Base-by-base conservation (phyloP, 2,329 filamentous ascomycete genomes). In the Apiospora phragmitis region DNA sequence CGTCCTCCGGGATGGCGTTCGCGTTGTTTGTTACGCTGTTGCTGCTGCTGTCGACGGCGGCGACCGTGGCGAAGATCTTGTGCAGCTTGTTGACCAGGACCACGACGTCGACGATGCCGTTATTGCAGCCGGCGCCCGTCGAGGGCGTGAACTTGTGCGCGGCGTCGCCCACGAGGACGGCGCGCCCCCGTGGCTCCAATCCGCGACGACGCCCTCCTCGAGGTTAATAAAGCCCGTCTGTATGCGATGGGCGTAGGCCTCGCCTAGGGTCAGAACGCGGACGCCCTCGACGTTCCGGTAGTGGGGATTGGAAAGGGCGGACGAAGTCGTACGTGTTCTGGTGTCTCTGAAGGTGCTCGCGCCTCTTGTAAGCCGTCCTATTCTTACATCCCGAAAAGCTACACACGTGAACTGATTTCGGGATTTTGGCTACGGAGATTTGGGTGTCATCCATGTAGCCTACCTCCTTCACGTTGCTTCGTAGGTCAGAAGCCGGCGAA, bases 261-360 rank as follows among this genome's bases (percentile, higher is more conserved):
- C n/a, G n/a, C n/a, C 47, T n/a, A 49, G n/a, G 47, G 47, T 49
- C n/a, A 49, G 42, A n/a, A n/a, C n/a, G n/a, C n/a, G n/a, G n/a
- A n/a, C n/a, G n/a, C n/a, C n/a, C n/a, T n/a, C n/a, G n/a, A n/a
- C n/a, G n/a, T n/a, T n/a, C n/a, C 16, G 18, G 42, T 18, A 45
- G 16, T 3, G 42, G 42, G 16, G 4, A 45, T 45, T 18, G 16
- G 42, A n/a, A 45, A 21, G 42, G 11, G 42, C 42, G 4, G 18
- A 24, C 8, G 35, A n/a, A 26, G 5, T 2, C 62, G 14, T 43
- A 66, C 62, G 85, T 85, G 69, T 83, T 82, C 69, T 85, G 81
- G 75, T 89, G 87, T 41, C 87, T 83, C 80, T 88, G 89, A 26
- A 89, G 78, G 72, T 89, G 87, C 77, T 89, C 87, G 32, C 84